phyloP scores from a whole-genome alignment of 116 monocot species.

The Papilionanthe hybrid region DNA sequence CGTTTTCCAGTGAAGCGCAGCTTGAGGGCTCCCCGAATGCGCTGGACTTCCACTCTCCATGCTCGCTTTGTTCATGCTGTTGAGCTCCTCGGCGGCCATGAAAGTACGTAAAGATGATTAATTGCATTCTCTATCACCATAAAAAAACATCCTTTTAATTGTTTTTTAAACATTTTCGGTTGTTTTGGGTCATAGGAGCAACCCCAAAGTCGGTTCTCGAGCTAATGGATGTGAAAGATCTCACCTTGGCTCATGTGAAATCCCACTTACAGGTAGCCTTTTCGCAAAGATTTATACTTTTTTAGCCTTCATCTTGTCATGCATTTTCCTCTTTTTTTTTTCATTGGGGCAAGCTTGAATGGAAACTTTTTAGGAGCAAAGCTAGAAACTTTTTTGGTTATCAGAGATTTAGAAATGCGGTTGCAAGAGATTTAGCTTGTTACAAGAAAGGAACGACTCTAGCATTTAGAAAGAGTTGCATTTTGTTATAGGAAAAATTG shows the following conservation, averaged over 20 bases:
- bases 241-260: conserved; percentile 97
- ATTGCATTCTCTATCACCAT: neutral
- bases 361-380: too few relatives aligned
- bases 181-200: conserved; percentile 34
- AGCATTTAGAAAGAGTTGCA: neutral
- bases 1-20: conserved; percentile 48
- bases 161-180: neutral
- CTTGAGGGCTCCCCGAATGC: conserved; percentile 72
- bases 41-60: conserved; percentile 87
- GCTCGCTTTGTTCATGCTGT: conserved; percentile 82
- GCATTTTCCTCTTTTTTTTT: neutral
- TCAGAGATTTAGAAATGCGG: too few relatives aligned
- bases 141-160: neutral
- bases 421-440: too few relatives aligned
- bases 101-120: conserved; percentile 30
- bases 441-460: too few relatives aligned
- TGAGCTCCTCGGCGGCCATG: conserved; percentile 83
- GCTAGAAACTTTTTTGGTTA: too few relatives aligned
- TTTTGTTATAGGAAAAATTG: neutral
- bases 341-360: neutral
- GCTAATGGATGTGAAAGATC: conserved; percentile 98
- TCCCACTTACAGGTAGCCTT: conserved; percentile 43
- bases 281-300: neutral
- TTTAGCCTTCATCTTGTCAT: neutral
- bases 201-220: conserved; percentile 97